Evolutionary conservation across 495 filamentous ascomycete species (phyloP).

Genomic region (Penicillium paxilli): DNA sequence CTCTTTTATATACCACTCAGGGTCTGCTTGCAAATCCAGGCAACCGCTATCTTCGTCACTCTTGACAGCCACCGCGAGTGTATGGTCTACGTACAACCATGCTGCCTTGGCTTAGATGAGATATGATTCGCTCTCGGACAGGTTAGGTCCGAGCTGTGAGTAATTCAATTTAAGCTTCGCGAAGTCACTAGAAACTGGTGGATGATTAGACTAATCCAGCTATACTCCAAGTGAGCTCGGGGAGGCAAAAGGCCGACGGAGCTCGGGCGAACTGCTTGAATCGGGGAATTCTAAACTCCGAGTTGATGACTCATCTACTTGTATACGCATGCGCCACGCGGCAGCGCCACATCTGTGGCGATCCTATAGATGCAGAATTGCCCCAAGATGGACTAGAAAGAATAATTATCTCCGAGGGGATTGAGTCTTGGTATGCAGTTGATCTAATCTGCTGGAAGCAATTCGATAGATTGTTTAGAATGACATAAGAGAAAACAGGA

Average conservation of each 20-base stretch:
- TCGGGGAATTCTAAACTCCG: slow-evolving; percentile 3
- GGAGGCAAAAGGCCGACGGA: slow-evolving; percentile 8
- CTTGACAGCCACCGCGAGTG: neutral
- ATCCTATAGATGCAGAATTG: too few species aligned
- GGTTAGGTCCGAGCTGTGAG: neutral
- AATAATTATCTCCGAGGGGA: too few species aligned
- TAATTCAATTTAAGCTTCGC: slow-evolving; percentile 3
- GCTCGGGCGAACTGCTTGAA: neutral
- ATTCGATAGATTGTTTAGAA: too few species aligned
- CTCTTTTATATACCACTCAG: slow-evolving; percentile 15
- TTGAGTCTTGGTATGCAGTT: too few species aligned
- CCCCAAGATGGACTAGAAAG: too few species aligned
- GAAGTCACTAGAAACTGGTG: slow-evolving; percentile 7
- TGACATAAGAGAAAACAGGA: too few species aligned
- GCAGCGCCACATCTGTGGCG: slow-evolving; percentile 7
- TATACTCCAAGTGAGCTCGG: slow-evolving; percentile 3
- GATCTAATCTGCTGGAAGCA: too few species aligned
- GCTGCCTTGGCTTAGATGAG: slow-evolving; percentile 11
- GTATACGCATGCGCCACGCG: neutral
- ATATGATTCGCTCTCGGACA: neutral
- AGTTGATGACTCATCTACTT: slow-evolving; percentile 9
- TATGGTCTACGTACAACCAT: slow-evolving; percentile 12
- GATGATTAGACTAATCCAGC: neutral
- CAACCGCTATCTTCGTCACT: slow-evolving; percentile 9
- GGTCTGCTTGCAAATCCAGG: slow-evolving; percentile 4